Conservation (phyloP, 306 rosid genomes). For the Vigna hirtella region DNA sequence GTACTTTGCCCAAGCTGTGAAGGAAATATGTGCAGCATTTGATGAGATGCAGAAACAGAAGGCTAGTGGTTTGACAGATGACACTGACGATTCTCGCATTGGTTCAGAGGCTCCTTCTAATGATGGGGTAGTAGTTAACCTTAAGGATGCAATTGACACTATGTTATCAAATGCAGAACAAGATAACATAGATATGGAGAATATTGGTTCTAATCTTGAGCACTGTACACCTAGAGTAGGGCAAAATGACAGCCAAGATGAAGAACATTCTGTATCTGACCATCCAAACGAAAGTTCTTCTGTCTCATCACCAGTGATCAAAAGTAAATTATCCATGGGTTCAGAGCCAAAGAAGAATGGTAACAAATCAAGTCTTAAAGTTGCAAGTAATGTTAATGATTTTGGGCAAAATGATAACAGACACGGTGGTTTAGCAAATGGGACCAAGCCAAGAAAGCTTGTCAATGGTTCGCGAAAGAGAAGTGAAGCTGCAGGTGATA, state of each 20-base stretch:
- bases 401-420: slow-evolving; percentile 51
- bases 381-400: slow-evolving; percentile 48
- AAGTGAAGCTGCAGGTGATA: slow-evolving; percentile 57
- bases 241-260: slow-evolving; percentile 58
- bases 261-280: slow-evolving; percentile 51
- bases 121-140: slow-evolving; percentile 61
- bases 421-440: slow-evolving; percentile 56
- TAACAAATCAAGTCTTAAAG: slow-evolving; percentile 49
- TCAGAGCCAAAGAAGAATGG: slow-evolving; percentile 51
- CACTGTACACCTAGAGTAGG: slow-evolving; percentile 61
- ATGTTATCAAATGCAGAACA: slow-evolving; percentile 50
- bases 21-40: slow-evolving; percentile 86
- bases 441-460: slow-evolving; percentile 61
- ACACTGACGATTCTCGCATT: slow-evolving; percentile 62
- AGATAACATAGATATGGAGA: slow-evolving; percentile 45
- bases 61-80: slow-evolving; percentile 64
- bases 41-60: slow-evolving; percentile 74
- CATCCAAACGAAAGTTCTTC: slow-evolving; percentile 58
- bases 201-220: slow-evolving; percentile 63
- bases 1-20: slow-evolving; percentile 86
- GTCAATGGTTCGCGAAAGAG: slow-evolving; percentile 59
- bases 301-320: slow-evolving; percentile 56
- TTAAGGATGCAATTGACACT: slow-evolving; percentile 59
- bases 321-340: slow-evolving; percentile 47
- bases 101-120: slow-evolving; percentile 70